Percentiles rank a stretch among this genome's conserved stretches.
Evolutionary conservation across 192 early-diverging fungal species (phyloP).

Genomic region (Backusella macrospora): DNA sequence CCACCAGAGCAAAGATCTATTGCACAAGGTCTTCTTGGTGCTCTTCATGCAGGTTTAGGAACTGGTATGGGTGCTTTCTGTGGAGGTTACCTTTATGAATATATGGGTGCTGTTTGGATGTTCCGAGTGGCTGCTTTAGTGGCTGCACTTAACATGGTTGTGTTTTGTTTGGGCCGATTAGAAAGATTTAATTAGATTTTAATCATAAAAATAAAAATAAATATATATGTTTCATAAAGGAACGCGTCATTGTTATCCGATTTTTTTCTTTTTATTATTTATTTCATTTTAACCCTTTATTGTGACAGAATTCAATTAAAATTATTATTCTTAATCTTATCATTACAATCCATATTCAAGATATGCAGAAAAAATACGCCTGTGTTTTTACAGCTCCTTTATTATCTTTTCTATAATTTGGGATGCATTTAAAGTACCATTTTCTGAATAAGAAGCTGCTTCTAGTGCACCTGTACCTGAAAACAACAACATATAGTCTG

Average conservation of each 20-base stretch:
- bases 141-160: neutral
- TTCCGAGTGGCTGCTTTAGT: constrained; percentile 17
- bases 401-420: constrained; percentile 25
- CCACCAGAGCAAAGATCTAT: constrained; percentile 38
- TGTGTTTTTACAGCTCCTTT: neutral
- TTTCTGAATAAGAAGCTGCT: constrained; percentile 22
- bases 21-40: constrained; percentile 40
- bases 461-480: neutral
- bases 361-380: too few relatives aligned
- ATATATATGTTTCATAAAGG: constrained; percentile 1
- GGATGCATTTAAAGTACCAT: constrained; percentile 17
- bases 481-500: constrained; percentile 20
- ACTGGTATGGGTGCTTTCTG: constrained; percentile 31
- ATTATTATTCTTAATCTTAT: neutral
- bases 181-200: constrained; percentile 18
- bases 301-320: constrained; percentile 13
- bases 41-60: constrained; percentile 30
- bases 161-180: constrained; percentile 10
- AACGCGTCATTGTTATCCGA: neutral
- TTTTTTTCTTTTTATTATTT: neutral
- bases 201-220: neutral
- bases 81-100: constrained; percentile 37
- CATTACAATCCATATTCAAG: neutral
- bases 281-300: constrained; percentile 11
- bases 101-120: constrained; percentile 17